Conservation (phyloP, 78 protist species). For the Chrysochromulina parva region DNA sequence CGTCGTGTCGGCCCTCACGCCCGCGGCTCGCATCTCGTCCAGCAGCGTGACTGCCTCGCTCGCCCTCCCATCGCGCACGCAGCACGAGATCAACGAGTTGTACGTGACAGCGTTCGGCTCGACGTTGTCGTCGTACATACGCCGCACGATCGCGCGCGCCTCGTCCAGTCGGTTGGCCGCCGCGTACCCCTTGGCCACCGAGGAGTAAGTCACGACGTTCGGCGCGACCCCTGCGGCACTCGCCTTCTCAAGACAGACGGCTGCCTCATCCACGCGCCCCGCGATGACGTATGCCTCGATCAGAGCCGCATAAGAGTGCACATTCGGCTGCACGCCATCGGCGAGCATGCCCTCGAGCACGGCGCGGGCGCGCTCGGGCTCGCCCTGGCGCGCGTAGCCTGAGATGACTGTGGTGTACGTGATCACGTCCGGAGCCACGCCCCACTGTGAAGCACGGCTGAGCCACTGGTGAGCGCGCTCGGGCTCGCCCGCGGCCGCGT, state of each 20-base stretch:
- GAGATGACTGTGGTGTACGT: neutral
- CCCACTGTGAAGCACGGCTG: neutral
- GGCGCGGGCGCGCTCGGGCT: neutral
- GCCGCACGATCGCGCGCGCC: neutral
- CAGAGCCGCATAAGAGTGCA: neutral
- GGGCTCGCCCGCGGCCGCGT: neutral
- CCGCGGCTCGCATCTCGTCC: no score
- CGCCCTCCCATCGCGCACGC: neutral
- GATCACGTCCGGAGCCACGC: neutral
- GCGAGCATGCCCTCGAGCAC: neutral
- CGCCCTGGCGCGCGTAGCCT: neutral
- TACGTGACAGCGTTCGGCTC: neutral
- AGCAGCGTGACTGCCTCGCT: neutral
- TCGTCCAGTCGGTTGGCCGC: neutral
- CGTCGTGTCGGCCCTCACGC: no score
- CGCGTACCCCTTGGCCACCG: conserved; percentile 14
- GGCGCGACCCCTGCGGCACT: neutral
- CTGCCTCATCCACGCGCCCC: conserved; percentile 1
- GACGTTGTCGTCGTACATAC: neutral
- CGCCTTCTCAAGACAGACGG: neutral
- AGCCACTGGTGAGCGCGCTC: neutral
- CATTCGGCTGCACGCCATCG: neutral
- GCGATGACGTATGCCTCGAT: neutral
- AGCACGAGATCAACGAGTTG: neutral
- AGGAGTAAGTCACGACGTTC: neutral